Conservation (phyloP, 148 eudicot genomes). For the Selenicereus undatus region DNA sequence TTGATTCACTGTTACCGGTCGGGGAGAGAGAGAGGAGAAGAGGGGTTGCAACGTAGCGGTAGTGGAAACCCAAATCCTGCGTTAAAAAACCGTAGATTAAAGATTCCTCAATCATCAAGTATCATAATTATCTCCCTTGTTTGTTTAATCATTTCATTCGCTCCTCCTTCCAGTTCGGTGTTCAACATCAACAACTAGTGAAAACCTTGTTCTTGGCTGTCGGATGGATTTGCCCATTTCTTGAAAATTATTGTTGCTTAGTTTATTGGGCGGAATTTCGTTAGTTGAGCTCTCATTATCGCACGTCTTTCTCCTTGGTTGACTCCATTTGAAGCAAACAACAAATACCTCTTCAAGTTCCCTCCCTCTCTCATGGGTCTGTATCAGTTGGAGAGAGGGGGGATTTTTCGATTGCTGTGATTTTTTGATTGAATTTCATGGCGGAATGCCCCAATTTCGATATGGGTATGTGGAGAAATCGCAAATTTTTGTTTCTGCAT, state of each 20-base stretch:
- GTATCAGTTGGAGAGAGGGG: slow-evolving; percentile 6
- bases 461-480: slow-evolving; percentile 9
- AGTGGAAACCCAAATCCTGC: neutral
- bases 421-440: slow-evolving; percentile 13
- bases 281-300: slow-evolving; percentile 39
- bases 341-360: neutral
- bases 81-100: neutral
- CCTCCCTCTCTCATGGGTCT: slow-evolving; percentile 22
- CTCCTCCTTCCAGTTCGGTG: slow-evolving; percentile 1
- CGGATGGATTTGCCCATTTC: slow-evolving; percentile 1
- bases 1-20: slow-evolving; percentile 13
- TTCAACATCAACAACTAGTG: slow-evolving; percentile 25
- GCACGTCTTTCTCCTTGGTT: slow-evolving; percentile 35
- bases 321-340: slow-evolving; percentile 35
- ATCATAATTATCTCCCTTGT: neutral
- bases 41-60: neutral
- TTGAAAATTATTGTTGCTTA: neutral
- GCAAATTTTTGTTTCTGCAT: slow-evolving; percentile 11
- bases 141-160: slow-evolving; percentile 7
- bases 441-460: slow-evolving; percentile 17
- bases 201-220: slow-evolving; percentile 1
- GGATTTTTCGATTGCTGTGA: slow-evolving; percentile 13
- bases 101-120: slow-evolving; percentile 12
- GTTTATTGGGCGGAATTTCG: slow-evolving; percentile 1
- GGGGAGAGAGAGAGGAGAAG: neutral